Base-by-base conservation (phyloP, 2,329 filamentous ascomycete genomes). In the Colletotrichum graminicola region DNA sequence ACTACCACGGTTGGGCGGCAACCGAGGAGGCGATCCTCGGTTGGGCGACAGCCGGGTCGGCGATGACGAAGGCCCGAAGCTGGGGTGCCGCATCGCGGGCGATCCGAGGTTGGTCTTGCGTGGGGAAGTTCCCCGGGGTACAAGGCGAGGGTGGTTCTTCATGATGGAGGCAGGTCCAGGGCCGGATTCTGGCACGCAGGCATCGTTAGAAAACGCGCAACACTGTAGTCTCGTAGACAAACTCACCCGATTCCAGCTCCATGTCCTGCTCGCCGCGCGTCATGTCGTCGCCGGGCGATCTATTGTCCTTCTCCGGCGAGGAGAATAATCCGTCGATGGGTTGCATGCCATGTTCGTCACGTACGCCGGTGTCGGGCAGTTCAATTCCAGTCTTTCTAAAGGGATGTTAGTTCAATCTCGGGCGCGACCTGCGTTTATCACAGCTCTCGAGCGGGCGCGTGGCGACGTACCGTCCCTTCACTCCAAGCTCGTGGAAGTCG, bases 291-390 rank as follows among this genome's bases (percentile, higher is more conserved):
- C 79, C 77, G 62, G 74, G 54, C 5, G 70, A 69, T 45, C 29
- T 26, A 11, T 34, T 39, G 73, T 56, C 74, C 77, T 91, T 93
- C 75, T 90, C 88, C 18, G 95, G 94, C 26, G 95, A 97, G 11
- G 95, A 98, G 81, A 97, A 97, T 75, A 98, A 90, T 75, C 90
- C 90, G 45, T 95, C 93, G 70, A 97, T 88, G 45, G 93, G 92
- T 79, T 98, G 94, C 85, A 99, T 91, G 80, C 95, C 96, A 86
- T 97, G 87, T 80, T 97, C 94, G 82, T 98, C 95, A 82, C 94
- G 92, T 72, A 91, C 85, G 63, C 94, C 94, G 66, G 86, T 90
- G 77, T 97, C 94, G 77, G 90, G 89, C 41, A 98, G 82, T 1
- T 90, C 92, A 34, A 97, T 88, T 55, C 96, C 96, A 0, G 96